A percentile compares a stretch with the other conserved stretches of the same genome.
These are phyloP conservation scores for Aspergillus spinulosporus DNA, from an alignment of 2,329 filamentous ascomycete genomes.

Conservation along the genomic window DNA sequence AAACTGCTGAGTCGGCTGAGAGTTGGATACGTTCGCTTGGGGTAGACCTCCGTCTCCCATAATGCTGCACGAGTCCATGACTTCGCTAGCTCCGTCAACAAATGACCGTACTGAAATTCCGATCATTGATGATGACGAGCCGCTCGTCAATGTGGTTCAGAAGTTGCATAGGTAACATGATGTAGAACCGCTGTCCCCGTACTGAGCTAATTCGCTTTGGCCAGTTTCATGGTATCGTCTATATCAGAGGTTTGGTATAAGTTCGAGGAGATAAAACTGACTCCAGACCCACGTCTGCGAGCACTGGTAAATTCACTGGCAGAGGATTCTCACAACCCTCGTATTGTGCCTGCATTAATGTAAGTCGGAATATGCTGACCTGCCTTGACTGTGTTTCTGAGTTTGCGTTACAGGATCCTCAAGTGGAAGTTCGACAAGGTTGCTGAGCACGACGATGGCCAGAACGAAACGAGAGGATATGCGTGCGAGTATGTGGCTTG, in stretches of 20 bases:
- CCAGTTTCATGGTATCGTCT: slow-evolving; percentile 42
- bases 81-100: slow-evolving; percentile 19
- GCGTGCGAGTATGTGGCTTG: slow-evolving; percentile 65
- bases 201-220: slow-evolving; percentile 6
- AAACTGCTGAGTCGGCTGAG: not conserved
- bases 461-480: slow-evolving; percentile 57
- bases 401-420: slow-evolving; percentile 49
- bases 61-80: slow-evolving; percentile 17
- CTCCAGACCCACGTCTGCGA: slow-evolving; percentile 39
- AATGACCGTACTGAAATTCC: slow-evolving; percentile 39
- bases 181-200: not conserved
- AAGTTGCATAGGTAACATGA: slow-evolving; percentile 41
- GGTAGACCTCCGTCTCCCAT: not conserved
- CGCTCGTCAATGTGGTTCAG: slow-evolving; percentile 40
- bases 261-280: slow-evolving; percentile 48
- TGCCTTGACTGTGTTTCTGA: not conserved
- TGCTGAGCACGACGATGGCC: slow-evolving; percentile 55
- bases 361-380: slow-evolving; percentile 34
- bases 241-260: slow-evolving; percentile 44
- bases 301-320: slow-evolving; percentile 42
- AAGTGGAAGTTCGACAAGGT: slow-evolving; percentile 57
- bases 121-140: slow-evolving; percentile 43
- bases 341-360: slow-evolving; percentile 53
- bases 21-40: not conserved
- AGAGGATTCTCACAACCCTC: slow-evolving; percentile 46